Percentiles rank a stretch among this genome's conserved stretches.
These are phyloP conservation scores for Polygonum maritimum DNA, from an alignment of 148 eudicot species.

Conservation along the genomic window DNA sequence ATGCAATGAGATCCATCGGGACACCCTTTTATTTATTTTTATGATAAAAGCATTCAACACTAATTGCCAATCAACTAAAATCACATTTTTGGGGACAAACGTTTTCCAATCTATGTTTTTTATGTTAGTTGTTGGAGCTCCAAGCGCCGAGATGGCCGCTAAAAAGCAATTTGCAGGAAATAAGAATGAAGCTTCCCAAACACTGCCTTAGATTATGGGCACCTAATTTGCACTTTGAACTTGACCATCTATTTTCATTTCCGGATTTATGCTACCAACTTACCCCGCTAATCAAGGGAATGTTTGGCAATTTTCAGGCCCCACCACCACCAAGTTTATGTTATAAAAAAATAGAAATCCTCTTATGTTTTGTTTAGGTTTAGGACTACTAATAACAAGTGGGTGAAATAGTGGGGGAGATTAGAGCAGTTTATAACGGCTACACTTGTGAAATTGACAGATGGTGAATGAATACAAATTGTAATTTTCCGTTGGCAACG, in stretches of 20 bases:
- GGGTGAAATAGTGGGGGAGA: background rate
- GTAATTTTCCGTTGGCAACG: constrained; percentile 1
- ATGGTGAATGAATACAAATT: background rate
- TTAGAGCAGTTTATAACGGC: background rate
- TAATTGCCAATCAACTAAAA: background rate
- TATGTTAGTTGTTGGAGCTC: constrained; percentile 11
- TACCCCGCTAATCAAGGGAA: background rate
- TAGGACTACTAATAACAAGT: background rate
- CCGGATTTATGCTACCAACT: background rate
- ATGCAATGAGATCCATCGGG: no score
- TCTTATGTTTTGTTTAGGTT: background rate
- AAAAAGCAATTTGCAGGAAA: background rate
- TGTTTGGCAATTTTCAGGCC: constrained; percentile 2
- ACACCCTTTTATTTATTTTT: no score
- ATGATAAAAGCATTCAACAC: no score
- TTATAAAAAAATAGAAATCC: background rate
- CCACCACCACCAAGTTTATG: background rate
- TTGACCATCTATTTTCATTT: background rate
- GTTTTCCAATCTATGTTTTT: background rate
- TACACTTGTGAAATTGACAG: background rate
- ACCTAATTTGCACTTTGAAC: constrained; percentile 7
- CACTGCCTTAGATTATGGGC: constrained; percentile 7
- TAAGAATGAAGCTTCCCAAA: constrained; percentile 9
- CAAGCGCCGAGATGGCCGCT: constrained; percentile 5
- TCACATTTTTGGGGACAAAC: background rate